These are phyloP conservation scores for Hansenula sp. DNA, from an alignment of 1,139 yeast species.

Conservation along the genomic window DNA sequence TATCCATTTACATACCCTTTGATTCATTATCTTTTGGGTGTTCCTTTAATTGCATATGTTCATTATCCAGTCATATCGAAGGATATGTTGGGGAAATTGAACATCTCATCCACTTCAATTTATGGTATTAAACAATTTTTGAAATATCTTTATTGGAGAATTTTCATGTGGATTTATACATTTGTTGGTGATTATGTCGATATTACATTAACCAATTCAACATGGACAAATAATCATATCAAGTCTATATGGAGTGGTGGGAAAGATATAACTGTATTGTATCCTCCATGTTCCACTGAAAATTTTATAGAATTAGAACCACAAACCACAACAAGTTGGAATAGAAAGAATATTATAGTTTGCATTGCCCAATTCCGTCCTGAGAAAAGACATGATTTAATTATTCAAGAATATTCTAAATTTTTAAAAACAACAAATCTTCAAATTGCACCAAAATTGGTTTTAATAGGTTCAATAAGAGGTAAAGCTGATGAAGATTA, in stretches of 20 bases:
- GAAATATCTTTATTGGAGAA: slow-evolving; percentile 71
- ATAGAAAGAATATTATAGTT: slow-evolving; percentile 54
- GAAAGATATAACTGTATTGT: slow-evolving; percentile 45
- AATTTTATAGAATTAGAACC: slow-evolving; percentile 25
- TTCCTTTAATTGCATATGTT: slow-evolving; percentile 83
- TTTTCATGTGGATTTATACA: slow-evolving; percentile 56
- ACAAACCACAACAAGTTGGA: slow-evolving; percentile 6
- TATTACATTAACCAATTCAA: slow-evolving; percentile 72
- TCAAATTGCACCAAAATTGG: slow-evolving; percentile 43
- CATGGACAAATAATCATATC: slow-evolving; percentile 88
- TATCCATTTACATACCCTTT: slow-evolving; percentile 80
- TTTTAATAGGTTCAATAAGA: slow-evolving; percentile 84
- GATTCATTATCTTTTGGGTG: slow-evolving; percentile 45
- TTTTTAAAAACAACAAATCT: slow-evolving; percentile 28
- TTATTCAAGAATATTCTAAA: slow-evolving; percentile 57
- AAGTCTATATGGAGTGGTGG: slow-evolving; percentile 48
- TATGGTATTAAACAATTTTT: slow-evolving; percentile 22
- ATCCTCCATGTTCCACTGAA: slow-evolving; percentile 86
- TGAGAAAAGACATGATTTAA: slow-evolving; percentile 82
- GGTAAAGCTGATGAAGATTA: slow-evolving; percentile 59
- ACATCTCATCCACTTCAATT: slow-evolving; percentile 26
- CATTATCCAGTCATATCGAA: slow-evolving; percentile 90
- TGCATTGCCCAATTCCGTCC: slow-evolving; percentile 94
- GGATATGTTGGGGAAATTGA: slow-evolving; percentile 73
- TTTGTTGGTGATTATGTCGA: slow-evolving; percentile 64